A percentile compares a stretch with the other conserved stretches of the same genome.
These are phyloP conservation scores for Boletus fagicola DNA, from an alignment of 768 basidiomycete genomes.

Conservation along the genomic window DNA sequence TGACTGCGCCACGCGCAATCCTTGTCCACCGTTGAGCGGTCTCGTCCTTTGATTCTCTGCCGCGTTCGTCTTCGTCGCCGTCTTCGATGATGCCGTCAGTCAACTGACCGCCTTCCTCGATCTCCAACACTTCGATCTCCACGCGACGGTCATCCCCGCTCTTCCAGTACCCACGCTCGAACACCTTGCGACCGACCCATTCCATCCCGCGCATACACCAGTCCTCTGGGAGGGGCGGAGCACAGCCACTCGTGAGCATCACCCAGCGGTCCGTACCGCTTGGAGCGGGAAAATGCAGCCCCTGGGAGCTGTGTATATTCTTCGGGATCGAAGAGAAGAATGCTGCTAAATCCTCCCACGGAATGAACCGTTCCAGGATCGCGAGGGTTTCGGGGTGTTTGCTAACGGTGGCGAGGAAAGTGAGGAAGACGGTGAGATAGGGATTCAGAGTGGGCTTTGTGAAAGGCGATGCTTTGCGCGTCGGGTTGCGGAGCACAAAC, in stretches of 20 bases:
- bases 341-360: constrained; percentile 73
- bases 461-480: constrained; percentile 57
- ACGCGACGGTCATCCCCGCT: constrained; percentile 57
- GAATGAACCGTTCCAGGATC: constrained; percentile 72
- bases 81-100: constrained; percentile 85
- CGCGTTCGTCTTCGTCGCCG: constrained; percentile 52
- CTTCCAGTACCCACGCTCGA: constrained; percentile 94
- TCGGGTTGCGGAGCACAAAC: constrained; percentile 63
- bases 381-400: constrained; percentile 60
- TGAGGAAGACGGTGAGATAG: constrained; percentile 82
- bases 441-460: constrained; percentile 67
- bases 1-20: constrained; percentile 65
- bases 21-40: constrained; percentile 71
- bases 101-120: constrained; percentile 52
- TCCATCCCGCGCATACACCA: constrained; percentile 96
- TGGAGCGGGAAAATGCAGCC: constrained; percentile 33
- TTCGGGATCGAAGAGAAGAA: constrained; percentile 65
- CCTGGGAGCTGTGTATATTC: constrained; percentile 47
- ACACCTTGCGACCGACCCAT: constrained; percentile 89
- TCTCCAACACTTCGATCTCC: constrained; percentile 81
- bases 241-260: constrained; percentile 67
- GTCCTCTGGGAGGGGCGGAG: constrained; percentile 83
- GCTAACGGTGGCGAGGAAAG: constrained; percentile 79
- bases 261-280: constrained; percentile 51
- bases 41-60: constrained; percentile 29